Conservation (phyloP, 371 early-diverging fungal species). For the Mucor mucedo region DNA sequence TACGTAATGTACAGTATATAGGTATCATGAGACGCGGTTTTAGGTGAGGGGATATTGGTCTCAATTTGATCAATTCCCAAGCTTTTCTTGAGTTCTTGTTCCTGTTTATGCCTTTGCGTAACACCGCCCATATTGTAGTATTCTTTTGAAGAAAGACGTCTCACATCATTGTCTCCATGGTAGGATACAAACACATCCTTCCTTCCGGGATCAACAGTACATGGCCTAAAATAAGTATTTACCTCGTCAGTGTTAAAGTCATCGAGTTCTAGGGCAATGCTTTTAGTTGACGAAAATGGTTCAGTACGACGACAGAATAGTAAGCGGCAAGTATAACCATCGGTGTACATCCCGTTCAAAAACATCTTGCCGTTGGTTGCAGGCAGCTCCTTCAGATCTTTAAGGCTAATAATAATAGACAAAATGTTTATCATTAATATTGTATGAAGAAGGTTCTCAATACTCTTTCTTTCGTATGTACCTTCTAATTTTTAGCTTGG, state of each 20-base stretch:
- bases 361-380: constrained; percentile 2
- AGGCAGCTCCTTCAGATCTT: constrained; percentile 5
- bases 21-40: neutral
- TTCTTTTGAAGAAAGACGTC: neutral
- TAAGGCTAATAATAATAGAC: too few species aligned
- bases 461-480: neutral
- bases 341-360: constrained; percentile 4
- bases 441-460: too few species aligned
- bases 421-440: too few species aligned
- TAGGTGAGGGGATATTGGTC: neutral
- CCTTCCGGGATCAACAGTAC: constrained; percentile 7
- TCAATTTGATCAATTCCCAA: neutral
- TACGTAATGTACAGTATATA: neutral
- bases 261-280: neutral
- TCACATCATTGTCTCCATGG: constrained; percentile 1
- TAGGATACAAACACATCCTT: constrained; percentile 1
- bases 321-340: neutral
- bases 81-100: neutral
- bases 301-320: neutral
- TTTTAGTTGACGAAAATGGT: too few species aligned
- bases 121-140: neutral
- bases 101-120: neutral
- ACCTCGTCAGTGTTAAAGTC: constrained; percentile 7
- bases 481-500: neutral
- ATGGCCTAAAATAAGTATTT: constrained; percentile 11